Conservation (phyloP, 2,329 filamentous ascomycete species). For the Myriosclerotinia duriaeana region DNA sequence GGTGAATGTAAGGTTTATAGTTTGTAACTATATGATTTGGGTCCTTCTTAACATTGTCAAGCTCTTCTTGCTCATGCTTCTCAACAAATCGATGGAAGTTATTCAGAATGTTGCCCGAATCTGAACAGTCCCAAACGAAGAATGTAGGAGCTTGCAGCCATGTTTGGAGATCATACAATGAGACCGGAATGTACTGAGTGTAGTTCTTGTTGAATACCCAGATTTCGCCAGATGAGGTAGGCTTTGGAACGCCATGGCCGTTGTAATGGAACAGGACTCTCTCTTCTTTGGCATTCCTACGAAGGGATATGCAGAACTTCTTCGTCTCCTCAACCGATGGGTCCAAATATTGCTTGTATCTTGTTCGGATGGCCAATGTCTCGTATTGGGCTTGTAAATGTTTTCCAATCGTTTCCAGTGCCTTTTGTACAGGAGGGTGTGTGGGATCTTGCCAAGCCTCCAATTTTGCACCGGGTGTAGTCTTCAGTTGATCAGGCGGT, state of each 20-base stretch:
- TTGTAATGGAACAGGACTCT: constrained; percentile 98
- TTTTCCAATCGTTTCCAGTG: constrained; percentile 92
- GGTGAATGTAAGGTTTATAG: constrained; percentile 72
- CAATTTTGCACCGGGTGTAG: constrained; percentile 85
- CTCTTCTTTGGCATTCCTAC: constrained; percentile 93
- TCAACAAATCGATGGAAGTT: constrained; percentile 95
- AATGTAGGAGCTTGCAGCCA: constrained; percentile 96
- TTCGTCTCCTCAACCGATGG: constrained; percentile 97
- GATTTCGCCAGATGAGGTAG: constrained; percentile 92
- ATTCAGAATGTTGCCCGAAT: constrained; percentile 90
- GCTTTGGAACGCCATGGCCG: constrained; percentile 93
- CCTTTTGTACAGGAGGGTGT: constrained; percentile 74
- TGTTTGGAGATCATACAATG: constrained; percentile 88
- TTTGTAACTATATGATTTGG: constrained; percentile 78
- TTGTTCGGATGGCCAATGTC: constrained; percentile 88
- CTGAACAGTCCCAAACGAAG: constrained; percentile 97
- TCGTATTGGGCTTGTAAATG: constrained; percentile 96
- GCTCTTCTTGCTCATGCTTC: constrained; percentile 89
- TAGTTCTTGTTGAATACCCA: constrained; percentile 99
- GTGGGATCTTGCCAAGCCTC: constrained; percentile 98
- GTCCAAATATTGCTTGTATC: constrained; percentile 95
- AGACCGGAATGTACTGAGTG: constrained; percentile 97
- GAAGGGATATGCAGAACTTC: constrained; percentile 87
- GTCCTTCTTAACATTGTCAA: constrained; percentile 72
- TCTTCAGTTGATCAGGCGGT: constrained; percentile 94